Percentiles rank a stretch among this genome's conserved stretches.
phyloP scores from a whole-genome alignment of 306 rosid genomes.

The Vigna trinervia region DNA sequence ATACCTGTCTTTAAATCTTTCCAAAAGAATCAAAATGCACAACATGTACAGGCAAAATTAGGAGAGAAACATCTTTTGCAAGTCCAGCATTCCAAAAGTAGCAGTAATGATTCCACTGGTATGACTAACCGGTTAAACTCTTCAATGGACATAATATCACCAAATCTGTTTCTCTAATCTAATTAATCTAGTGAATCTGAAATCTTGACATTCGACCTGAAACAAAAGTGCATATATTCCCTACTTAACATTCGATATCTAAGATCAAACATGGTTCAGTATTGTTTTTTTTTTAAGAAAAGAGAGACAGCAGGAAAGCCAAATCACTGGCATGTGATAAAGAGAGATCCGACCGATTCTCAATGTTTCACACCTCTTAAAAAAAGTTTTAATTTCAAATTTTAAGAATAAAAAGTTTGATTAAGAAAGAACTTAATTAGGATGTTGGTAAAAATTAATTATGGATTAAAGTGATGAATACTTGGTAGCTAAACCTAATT shows the following conservation, averaged over 20 bases:
- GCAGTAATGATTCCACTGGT: slow-evolving; percentile 9
- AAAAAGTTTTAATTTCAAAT: neutral
- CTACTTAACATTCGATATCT: slow-evolving; percentile 11
- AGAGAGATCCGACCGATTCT: neutral
- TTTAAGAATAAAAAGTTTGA: neutral
- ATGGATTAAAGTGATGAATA: too few relatives aligned
- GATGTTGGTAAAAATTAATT: neutral
- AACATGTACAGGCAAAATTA: slow-evolving; percentile 25
- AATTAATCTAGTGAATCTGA: neutral
- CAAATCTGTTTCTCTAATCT: slow-evolving; percentile 19
- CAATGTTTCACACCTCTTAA: neutral
- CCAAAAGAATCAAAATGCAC: slow-evolving; percentile 21
- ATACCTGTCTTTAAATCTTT: slow-evolving; percentile 5
- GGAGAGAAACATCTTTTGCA: slow-evolving; percentile 18
- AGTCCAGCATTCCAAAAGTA: slow-evolving; percentile 11
- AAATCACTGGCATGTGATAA: slow-evolving; percentile 5
- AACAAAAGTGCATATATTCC: slow-evolving; percentile 19
- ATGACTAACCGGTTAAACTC: slow-evolving; percentile 2
- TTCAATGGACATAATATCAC: slow-evolving; percentile 11
- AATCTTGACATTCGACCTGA: slow-evolving; percentile 4
- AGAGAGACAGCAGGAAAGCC: neutral
- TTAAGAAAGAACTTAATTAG: neutral
- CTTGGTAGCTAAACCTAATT: too few relatives aligned
- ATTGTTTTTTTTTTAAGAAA: neutral
- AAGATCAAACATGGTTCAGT: slow-evolving; percentile 21